A percentile compares a stretch with the other conserved stretches of the same genome.
Evolutionary conservation across 2,329 filamentous ascomycete species (phyloP).

Genomic region (Colletotrichum noveboracense): DNA sequence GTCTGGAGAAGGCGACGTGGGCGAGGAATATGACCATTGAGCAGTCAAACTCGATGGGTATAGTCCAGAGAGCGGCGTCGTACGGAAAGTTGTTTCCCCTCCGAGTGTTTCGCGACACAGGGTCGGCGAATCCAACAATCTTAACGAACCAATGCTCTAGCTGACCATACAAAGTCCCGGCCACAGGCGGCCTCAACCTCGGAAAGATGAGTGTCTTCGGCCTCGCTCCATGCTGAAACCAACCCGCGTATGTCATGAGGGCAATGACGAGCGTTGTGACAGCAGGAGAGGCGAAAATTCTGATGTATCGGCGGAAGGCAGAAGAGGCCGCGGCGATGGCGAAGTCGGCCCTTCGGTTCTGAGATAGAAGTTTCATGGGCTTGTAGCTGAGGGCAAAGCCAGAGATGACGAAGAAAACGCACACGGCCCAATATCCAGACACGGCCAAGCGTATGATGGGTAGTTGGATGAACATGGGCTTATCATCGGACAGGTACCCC

Average conservation of each 20-base stretch:
- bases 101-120: conserved; percentile 50
- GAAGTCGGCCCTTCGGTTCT: conserved; percentile 40
- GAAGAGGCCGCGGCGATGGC: conserved; percentile 52
- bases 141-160: conserved; percentile 50
- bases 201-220: neutral
- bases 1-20: conserved; percentile 52
- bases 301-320: conserved; percentile 55
- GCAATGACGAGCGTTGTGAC: conserved; percentile 56
- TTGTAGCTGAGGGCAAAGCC: conserved; percentile 64
- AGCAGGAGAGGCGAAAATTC: conserved; percentile 56
- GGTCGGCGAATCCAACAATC: conserved; percentile 53
- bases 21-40: conserved; percentile 62
- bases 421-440: conserved; percentile 61
- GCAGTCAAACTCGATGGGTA: conserved; percentile 64
- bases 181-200: neutral
- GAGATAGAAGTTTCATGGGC: conserved; percentile 50
- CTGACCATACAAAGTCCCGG: conserved; percentile 40
- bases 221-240: conserved; percentile 23
- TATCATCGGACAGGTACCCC: conserved; percentile 29
- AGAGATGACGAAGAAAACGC: conserved; percentile 67
- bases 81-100: conserved; percentile 36
- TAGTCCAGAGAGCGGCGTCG: conserved; percentile 67
- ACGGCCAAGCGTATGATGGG: conserved; percentile 59
- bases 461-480: conserved; percentile 54
- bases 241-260: conserved; percentile 46